Evolutionary conservation across 768 basidiomycete species (phyloP), one percentile per base, ranked within the genome.

Genomic region (Tylopilus vinaceipallidus): DNA sequence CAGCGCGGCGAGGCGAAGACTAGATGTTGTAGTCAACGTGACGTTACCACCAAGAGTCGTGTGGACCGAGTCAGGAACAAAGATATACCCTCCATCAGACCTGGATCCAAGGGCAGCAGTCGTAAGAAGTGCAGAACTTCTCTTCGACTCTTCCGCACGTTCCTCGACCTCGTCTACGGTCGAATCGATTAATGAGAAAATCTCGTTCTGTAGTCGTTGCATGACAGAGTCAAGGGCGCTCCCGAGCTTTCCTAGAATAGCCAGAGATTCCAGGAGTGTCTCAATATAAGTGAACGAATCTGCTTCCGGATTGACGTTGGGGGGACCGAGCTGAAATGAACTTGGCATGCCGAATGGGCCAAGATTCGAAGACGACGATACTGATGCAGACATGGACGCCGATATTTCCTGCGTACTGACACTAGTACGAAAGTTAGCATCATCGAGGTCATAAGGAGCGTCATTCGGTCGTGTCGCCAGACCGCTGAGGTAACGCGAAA

Each of bases 241-340:
- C 3, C 91, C 91, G 3, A 98, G 77, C 62, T 90, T 89, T 7
- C 95, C 95, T 13, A 99, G 75, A 2, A 93, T 86, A 13, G 93
- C 87, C 12, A 98, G 75, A n/a, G 94, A 88, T 67, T 98, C 97
- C 8, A 98, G 73, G 6, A 98, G 75, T 2, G 83, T 88, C 71
- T 98, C 97, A 56, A 98, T 86, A 61, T 98, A 98, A 4, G 83
- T 70, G 68, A 97, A 99, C 0, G 92, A 93, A 64, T 99, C 92
- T 10, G 83, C 77, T 71, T 99, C 97, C 4, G 95, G 93, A 60
- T 94, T 95, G 51, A 52, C 50, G 53, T 56, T 64, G 45, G 56
- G 57, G 20, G 64, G 60, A 6, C 54, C 58, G 20, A 62, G 49
- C 12, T 64, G 60, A 16, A 49, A 27, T 42, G 63, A 52, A 35